Evolutionary conservation across 164 flowering plant genomes (phyloP).

Genomic region (Berberis vulgaris): DNA sequence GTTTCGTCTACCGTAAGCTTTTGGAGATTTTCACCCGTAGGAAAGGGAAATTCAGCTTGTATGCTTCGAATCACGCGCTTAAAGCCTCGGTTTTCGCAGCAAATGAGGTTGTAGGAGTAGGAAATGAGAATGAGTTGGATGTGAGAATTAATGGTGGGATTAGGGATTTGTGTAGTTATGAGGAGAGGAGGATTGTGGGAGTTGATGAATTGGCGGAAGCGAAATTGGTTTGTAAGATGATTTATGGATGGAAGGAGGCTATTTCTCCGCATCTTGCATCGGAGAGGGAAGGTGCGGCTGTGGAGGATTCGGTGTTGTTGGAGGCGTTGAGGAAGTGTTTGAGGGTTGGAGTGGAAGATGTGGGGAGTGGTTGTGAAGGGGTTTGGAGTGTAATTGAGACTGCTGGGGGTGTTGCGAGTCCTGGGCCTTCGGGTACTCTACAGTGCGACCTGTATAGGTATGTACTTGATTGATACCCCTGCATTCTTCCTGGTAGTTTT

Average conservation of each 20-base stretch:
- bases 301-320: slow-evolving; percentile 43
- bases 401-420: slow-evolving; percentile 98
- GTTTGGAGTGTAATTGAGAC: slow-evolving; percentile 69
- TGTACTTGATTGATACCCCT: background rate
- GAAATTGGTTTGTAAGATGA: slow-evolving; percentile 64
- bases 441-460: slow-evolving; percentile 92
- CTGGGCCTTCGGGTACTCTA: slow-evolving; percentile 87
- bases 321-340: slow-evolving; percentile 47
- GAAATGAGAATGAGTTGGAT: background rate
- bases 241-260: slow-evolving; percentile 81
- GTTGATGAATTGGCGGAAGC: slow-evolving; percentile 10
- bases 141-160: slow-evolving; percentile 17
- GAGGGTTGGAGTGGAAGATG: slow-evolving; percentile 18
- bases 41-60: slow-evolving; percentile 15
- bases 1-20: slow-evolving; percentile 51
- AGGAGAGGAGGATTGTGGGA: slow-evolving; percentile 37
- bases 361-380: slow-evolving; percentile 8
- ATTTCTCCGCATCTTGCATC: slow-evolving; percentile 92
- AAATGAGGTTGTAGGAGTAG: slow-evolving; percentile 10
- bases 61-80: slow-evolving; percentile 52
- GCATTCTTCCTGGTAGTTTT: too few relatives aligned
- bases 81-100: slow-evolving; percentile 42
- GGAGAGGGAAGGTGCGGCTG: slow-evolving; percentile 58
- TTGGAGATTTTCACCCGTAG: slow-evolving; percentile 34
- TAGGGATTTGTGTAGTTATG: slow-evolving; percentile 34